Evolutionary conservation across 75 land plant species (phyloP), one percentile per base, ranked within the genome.

Genomic region (Picea sitchensis): DNA sequence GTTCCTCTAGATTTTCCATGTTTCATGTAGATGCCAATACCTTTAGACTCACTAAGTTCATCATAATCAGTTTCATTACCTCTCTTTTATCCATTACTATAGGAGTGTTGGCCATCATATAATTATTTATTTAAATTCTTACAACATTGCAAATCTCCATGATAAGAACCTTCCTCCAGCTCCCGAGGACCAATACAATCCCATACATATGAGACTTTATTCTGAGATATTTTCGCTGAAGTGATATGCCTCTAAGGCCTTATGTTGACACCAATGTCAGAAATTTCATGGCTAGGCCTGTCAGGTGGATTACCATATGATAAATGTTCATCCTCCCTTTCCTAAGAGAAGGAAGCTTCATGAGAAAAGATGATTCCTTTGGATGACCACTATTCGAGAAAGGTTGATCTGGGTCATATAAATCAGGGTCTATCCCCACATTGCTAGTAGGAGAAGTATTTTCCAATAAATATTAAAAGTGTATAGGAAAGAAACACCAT

Each of bases 321-420:
- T 2, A 78, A 65, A 61, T 86, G 54, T 26, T 78, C 85, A 8
- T 73, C 57, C 15, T 87, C 86, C 83, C 91, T 69, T 72, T 84
- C 63, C 79, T 85, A 31, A 84, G 81, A n/a, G 90, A 80, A 65
- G 81, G 74, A 51, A 83, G 59, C 60, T 77, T 83, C 63, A 60
- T 64, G 4, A 86, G 75, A 31, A 79, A 76, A 71, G 32, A 65
- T 74, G 92, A 84, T 76, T 87, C 79, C 59, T 91, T 86, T 57
- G 88, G 86, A 23, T 77, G 62, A 58, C 84, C 88, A 83, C 85
- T 90, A 72, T 83, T 90, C 95, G 91, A 97, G 18, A 97, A 74
- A 65, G 94, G 99, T 67, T 97, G 95, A 86, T 97, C 99, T 65
- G 95, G 99, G 84, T 97, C 98, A 90, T 97, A 97, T 8, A 92